Evolutionary conservation across 139 green algal species (phyloP).

Genomic region (Tetradesmus obliquus): DNA sequence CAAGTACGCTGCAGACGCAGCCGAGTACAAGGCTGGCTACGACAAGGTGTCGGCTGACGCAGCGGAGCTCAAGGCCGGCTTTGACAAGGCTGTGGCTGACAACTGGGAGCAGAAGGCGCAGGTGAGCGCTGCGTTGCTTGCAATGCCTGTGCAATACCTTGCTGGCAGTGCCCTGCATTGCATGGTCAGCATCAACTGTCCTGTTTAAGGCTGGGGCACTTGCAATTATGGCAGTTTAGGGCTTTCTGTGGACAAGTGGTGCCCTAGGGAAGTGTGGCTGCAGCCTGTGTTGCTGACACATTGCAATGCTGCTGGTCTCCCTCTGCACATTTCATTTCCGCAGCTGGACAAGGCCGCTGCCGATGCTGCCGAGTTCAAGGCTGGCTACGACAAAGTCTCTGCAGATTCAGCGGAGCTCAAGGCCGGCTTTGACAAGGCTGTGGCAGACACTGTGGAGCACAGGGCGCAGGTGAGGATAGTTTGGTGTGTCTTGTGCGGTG

Average conservation of each 20-base stretch:
- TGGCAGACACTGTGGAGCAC: conserved; percentile 29
- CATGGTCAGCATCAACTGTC: too few relatives aligned
- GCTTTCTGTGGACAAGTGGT: too few relatives aligned
- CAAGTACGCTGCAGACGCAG: conserved; percentile 3
- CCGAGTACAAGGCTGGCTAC: conserved; percentile 18
- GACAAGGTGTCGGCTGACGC: conserved; percentile 41
- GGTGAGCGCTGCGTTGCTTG: neutral
- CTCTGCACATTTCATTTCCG: neutral
- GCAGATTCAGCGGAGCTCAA: conserved; percentile 26
- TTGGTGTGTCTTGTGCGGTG: too few relatives aligned
- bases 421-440: conserved; percentile 39
- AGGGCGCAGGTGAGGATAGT: conserved; percentile 4
- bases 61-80: conserved; percentile 44
- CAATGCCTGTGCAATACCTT: neutral
- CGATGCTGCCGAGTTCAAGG: conserved; percentile 34
- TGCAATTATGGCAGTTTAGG: too few relatives aligned
- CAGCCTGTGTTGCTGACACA: too few relatives aligned
- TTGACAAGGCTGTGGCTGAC: conserved; percentile 36
- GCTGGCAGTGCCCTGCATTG: too few relatives aligned
- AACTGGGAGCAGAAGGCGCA: conserved; percentile 28
- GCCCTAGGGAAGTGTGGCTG: too few relatives aligned
- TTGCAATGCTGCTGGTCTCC: neutral
- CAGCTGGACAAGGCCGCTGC: conserved; percentile 15
- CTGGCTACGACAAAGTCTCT: conserved; percentile 30
- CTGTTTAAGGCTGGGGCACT: too few relatives aligned